A percentile compares a stretch with the other conserved stretches of the same genome.
Evolutionary conservation across 2,329 filamentous ascomycete genomes (phyloP).

Genomic region (Didymella pomorum): DNA sequence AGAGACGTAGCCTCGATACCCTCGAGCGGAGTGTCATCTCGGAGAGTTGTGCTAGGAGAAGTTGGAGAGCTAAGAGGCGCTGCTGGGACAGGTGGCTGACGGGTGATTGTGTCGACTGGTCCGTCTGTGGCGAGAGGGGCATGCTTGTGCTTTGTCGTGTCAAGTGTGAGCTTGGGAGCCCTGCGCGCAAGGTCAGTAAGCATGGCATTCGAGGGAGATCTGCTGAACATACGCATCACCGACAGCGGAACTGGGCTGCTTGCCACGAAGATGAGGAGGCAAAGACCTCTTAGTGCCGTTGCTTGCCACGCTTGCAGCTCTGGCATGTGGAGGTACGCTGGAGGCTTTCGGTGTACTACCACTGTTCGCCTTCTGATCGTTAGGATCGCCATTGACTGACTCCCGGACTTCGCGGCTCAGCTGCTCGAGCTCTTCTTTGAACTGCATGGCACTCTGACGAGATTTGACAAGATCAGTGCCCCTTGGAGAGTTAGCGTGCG

Average conservation of each 20-base stretch:
- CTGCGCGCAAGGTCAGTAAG: neutral
- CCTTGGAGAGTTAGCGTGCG: constrained; percentile 26
- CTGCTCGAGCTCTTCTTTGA: constrained; percentile 29
- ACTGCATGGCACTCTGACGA: constrained; percentile 22
- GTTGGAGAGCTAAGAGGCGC: constrained; percentile 23
- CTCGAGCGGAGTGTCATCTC: constrained; percentile 4
- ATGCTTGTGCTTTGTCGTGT: constrained; percentile 14
- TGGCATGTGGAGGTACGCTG: constrained; percentile 18
- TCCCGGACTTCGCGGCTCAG: constrained; percentile 21
- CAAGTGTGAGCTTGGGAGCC: neutral
- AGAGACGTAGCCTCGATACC: constrained; percentile 24
- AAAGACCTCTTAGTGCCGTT: constrained; percentile 22
- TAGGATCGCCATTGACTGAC: constrained; percentile 19
- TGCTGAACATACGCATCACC: neutral
- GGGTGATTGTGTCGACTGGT: constrained; percentile 26
- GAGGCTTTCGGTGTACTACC: constrained; percentile 13
- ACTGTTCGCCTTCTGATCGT: constrained; percentile 21
- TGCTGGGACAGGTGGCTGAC: constrained; percentile 11
- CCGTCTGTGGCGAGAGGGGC: constrained; percentile 31
- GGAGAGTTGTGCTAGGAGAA: constrained; percentile 19
- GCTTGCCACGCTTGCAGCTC: constrained; percentile 11
- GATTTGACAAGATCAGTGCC: constrained; percentile 20
- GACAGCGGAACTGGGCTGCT: neutral
- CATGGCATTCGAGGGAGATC: neutral
- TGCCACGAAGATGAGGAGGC: constrained; percentile 31